phyloP scores from a whole-genome alignment of 2,329 filamentous ascomycete species.

The Neospermospora avenae region DNA sequence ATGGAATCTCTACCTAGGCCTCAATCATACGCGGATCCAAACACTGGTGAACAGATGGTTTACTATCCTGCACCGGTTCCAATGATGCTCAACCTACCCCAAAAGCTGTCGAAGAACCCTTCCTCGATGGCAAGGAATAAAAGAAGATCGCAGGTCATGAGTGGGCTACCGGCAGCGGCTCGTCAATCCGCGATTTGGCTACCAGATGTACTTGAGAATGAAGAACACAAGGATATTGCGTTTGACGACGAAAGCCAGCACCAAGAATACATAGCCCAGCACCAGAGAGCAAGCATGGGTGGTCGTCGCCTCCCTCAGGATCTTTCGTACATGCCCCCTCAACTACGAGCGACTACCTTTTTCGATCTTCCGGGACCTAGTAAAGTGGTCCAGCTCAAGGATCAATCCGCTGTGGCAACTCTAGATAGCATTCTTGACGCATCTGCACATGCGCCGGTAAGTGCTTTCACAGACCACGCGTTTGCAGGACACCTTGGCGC shows the following conservation, averaged over 20 bases:
- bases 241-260: constrained; percentile 27
- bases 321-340: constrained; percentile 65
- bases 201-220: constrained; percentile 33
- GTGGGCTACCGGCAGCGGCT: constrained; percentile 52
- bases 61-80: constrained; percentile 96
- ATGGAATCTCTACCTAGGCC: constrained; percentile 39
- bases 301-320: constrained; percentile 33
- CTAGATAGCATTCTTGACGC: constrained; percentile 91
- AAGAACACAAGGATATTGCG: constrained; percentile 20
- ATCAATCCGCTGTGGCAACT: constrained; percentile 82
- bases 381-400: constrained; percentile 56
- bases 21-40: constrained; percentile 59
- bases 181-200: constrained; percentile 39
- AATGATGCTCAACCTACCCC: constrained; percentile 87
- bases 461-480: constrained; percentile 85
- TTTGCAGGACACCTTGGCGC: constrained; percentile 73
- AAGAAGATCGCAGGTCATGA: constrained; percentile 70
- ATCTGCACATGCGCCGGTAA: constrained; percentile 81
- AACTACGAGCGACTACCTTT: constrained; percentile 85
- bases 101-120: constrained; percentile 74
- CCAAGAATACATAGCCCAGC: constrained; percentile 35
- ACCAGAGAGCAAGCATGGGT: constrained; percentile 34
- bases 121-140: constrained; percentile 62
- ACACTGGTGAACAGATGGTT: constrained; percentile 76
- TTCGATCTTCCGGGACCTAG: constrained; percentile 68